Evolutionary conservation across 2,329 filamentous ascomycete genomes (phyloP), one percentile per base, ranked within the genome.

Genomic region (Aspergillus candidus): DNA sequence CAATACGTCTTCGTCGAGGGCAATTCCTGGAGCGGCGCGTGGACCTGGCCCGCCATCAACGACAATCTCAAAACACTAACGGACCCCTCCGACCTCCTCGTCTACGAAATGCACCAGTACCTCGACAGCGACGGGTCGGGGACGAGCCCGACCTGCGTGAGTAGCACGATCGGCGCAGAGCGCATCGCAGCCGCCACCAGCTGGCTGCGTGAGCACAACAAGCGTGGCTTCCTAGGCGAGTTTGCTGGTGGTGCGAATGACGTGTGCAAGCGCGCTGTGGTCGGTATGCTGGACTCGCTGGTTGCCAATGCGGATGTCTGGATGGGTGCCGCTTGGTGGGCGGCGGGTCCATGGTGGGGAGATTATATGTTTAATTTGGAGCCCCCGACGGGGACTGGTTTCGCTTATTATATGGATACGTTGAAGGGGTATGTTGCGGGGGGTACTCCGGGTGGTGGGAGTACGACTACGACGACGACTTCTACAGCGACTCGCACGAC

Each of bases 51-150:
- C 11, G 55, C 53, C 10, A 54, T 58, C 43, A 67, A 68, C 49
- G 63, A 71, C 12, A 70, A 64, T 35, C 67, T 76, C 40, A 66
- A 68, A 40, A 62, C 52, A 22, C 68, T 80, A 33, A 75, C 71
- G 6, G 77, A 81, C 48, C 68, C 76, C 0, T 47, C 66, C 36
- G 63, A 78, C 62, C 77, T 76, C 55, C 69, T 80, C 44, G 62
- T 80, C 57, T 80, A 77, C 61, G 75, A 80, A 55, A 80, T 80
- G 77, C 77, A 81, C 58, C 77, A 80, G 63, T 81, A 80, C 54
- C 76, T 80, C 32, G 77, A 81, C 62, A 65, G 60, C 0, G 77
- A 80, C 44, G 72, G 74, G 45, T 75, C 71, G 3, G 77, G 77
- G 10, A 79, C 76, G 0, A 67, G 63, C 2, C 62, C 60, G 1